A percentile compares a stretch with the other conserved stretches of the same genome.
phyloP scores from a whole-genome alignment of 2,329 filamentous ascomycete species.

The Fusarium neocosmosporiellum region DNA sequence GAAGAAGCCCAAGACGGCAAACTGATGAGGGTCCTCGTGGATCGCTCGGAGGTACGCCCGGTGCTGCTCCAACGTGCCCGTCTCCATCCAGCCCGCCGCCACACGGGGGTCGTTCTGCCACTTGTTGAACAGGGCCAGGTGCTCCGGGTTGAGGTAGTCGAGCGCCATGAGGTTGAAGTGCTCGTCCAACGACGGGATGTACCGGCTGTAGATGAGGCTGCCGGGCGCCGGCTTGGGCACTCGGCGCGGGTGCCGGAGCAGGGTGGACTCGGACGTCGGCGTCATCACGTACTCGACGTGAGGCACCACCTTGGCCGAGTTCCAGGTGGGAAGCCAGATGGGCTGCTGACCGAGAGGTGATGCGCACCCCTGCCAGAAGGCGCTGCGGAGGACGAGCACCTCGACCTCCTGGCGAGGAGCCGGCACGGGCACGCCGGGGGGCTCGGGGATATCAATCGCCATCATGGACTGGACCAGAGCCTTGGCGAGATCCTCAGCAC shows the following conservation, averaged over 20 bases:
- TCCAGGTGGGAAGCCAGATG: slow-evolving; percentile 64
- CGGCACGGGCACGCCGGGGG: slow-evolving; percentile 46
- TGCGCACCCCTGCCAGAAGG: slow-evolving; percentile 75
- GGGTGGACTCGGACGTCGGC: slow-evolving; percentile 45
- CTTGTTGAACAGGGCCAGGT: slow-evolving; percentile 75
- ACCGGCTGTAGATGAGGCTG: slow-evolving; percentile 78
- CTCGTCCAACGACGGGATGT: slow-evolving; percentile 77
- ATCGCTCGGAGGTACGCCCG: slow-evolving; percentile 73
- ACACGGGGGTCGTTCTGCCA: slow-evolving; percentile 88
- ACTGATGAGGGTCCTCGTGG: slow-evolving; percentile 75
- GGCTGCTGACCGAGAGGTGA: slow-evolving; percentile 72
- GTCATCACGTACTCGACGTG: slow-evolving; percentile 52
- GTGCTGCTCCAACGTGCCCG: slow-evolving; percentile 78
- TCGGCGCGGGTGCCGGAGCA: slow-evolving; percentile 72
- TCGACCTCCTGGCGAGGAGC: slow-evolving; percentile 44
- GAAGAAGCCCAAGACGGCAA: slow-evolving; percentile 75
- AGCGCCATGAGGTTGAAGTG: slow-evolving; percentile 78
- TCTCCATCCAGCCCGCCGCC: slow-evolving; percentile 80
- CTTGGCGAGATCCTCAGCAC: slow-evolving; percentile 35
- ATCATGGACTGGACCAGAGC: slow-evolving; percentile 51
- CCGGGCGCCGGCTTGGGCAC: slow-evolving; percentile 75
- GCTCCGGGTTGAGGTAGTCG: slow-evolving; percentile 69
- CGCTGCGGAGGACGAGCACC: slow-evolving; percentile 57
- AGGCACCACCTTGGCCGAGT: slow-evolving; percentile 46
- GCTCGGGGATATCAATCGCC: slow-evolving; percentile 56